phyloP scores from a whole-genome alignment of 306 rosid species.

The Urtica urens region DNA sequence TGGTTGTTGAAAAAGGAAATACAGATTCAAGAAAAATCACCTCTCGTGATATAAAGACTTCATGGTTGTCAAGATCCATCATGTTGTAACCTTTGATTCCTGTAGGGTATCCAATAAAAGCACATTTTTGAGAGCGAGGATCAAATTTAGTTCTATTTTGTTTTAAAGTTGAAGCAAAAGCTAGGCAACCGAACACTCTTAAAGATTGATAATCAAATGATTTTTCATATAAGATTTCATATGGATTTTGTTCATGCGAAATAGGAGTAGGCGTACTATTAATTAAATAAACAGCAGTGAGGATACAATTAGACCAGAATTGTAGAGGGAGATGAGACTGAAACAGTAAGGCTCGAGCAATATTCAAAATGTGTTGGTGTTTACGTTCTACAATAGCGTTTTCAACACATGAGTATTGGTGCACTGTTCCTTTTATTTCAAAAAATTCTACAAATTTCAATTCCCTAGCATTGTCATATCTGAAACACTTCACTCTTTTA shows the following conservation, averaged over 20 bases:
- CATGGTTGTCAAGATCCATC: no score
- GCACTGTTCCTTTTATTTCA: background rate
- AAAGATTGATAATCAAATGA: no score
- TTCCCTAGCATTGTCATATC: background rate
- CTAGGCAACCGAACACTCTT: no score
- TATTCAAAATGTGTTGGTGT: conserved; percentile 4
- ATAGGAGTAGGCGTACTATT: background rate
- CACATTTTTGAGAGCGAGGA: background rate
- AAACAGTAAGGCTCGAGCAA: background rate
- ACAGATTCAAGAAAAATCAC: no score
- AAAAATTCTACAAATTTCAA: background rate
- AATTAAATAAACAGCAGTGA: background rate
- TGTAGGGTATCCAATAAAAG: background rate
- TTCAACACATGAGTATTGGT: conserved; percentile 1
- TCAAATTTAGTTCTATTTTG: background rate
- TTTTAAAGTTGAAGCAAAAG: no score
- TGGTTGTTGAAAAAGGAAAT: no score
- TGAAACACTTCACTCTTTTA: background rate
- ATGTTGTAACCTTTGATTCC: no score
- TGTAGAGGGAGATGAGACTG: background rate
- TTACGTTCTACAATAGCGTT: background rate
- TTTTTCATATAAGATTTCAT: no score
- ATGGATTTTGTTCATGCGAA: background rate
- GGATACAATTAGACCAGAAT: background rate
- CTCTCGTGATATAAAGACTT: no score